These are phyloP conservation scores for Kazachstania sp. DNA, from an alignment of 1,139 yeast species.

Conservation along the genomic window DNA sequence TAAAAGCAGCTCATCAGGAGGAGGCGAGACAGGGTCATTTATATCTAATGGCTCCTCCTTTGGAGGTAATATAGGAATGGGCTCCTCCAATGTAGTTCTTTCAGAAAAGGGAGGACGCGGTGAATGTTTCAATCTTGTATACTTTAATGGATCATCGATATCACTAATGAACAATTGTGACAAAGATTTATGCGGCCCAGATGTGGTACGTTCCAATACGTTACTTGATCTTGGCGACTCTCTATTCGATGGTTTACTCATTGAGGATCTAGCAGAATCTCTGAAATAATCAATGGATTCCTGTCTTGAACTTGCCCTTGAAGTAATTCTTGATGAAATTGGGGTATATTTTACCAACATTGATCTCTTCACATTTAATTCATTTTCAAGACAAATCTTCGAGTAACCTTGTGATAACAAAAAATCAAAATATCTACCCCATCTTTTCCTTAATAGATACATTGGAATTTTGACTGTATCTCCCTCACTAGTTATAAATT, in stretches of 20 bases:
- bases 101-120: neutral
- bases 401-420: slow-evolving; percentile 57
- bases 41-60: slow-evolving; percentile 2
- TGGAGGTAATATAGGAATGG: neutral
- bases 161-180: neutral
- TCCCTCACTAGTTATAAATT: slow-evolving; percentile 58
- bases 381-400: slow-evolving; percentile 23
- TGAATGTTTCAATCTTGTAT: neutral
- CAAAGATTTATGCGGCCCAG: neutral
- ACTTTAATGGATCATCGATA: neutral
- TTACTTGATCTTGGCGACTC: neutral
- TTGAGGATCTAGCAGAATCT: slow-evolving; percentile 2
- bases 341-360: slow-evolving; percentile 4
- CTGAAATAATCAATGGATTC: neutral
- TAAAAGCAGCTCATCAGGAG: neutral
- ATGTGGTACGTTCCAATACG: neutral
- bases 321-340: slow-evolving; percentile 2
- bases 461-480: slow-evolving; percentile 58
- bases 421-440: slow-evolving; percentile 65
- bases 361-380: slow-evolving; percentile 12
- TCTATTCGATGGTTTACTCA: neutral
- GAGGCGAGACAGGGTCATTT: slow-evolving; percentile 3
- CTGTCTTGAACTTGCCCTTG: slow-evolving; percentile 1
- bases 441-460: slow-evolving; percentile 53
- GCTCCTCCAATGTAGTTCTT: neutral